Base-by-base conservation (phyloP, 1,139 yeast species). In the Arxiozyma slooffiae region DNA sequence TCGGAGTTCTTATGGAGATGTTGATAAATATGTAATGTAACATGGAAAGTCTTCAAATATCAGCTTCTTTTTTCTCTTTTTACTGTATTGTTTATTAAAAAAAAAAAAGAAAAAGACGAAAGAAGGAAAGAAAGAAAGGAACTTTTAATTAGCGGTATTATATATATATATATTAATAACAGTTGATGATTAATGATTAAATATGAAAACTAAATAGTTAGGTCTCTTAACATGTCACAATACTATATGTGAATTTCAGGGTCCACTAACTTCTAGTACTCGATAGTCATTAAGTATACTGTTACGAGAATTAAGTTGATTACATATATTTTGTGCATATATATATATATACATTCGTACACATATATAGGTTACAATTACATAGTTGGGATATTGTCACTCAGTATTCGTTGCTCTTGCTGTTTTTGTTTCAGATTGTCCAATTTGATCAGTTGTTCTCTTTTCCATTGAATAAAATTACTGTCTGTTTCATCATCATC, bases 401-500 rank as follows among this genome's bases (percentile, higher is more conserved):
- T 38, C 14, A 38, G 2, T 20, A 38, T 23, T 18, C 47, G 23
- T 30, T 47, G 46, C 16, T 37, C 44, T 48, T 40, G 42, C 24
- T 47, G 48, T 11, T 18, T 36, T 26, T 45, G 48, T 39, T 48
- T 48, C 22, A 46, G 14, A 38, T 55, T 54, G 44, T 58, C 60
- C 38, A 62, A 44, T 49, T 61, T 63, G 14, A 57, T 53, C 24
- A 64, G 48, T 47, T 61, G 66, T 44, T 58, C 58, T 23, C 53
- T 53, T 47, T 63, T 63, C 67, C 67, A 63, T 20, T 57, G 51
- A 23, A 48, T 49, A 48, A 60, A 63, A 46, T 60, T 56, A 41
- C 55, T 55, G 39, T 64, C 65, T 21, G 57, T 54, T 7, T 58
- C 61, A 22, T 54, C 55, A 30, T 61, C 67, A 49, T 64, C 67